Evolutionary conservation across 2,329 filamentous ascomycete species (phyloP).

Genomic region (Chrysoporthe cubensis): DNA sequence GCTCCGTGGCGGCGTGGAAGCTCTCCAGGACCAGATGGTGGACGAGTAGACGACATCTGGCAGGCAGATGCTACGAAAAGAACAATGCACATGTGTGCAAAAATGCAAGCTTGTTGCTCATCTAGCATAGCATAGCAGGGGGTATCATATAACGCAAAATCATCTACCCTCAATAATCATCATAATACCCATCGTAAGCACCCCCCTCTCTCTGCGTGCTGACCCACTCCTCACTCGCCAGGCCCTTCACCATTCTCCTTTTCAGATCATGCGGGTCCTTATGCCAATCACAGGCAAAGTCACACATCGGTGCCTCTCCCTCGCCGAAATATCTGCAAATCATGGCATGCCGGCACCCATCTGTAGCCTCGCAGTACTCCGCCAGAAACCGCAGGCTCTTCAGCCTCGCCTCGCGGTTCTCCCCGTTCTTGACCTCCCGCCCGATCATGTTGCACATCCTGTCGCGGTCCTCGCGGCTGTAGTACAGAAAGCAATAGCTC

Average conservation of each 20-base stretch:
- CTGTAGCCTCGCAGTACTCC: conserved; percentile 79
- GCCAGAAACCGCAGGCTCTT: conserved; percentile 71
- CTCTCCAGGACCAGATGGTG: conserved; percentile 28
- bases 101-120: background rate
- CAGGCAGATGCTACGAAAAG: background rate
- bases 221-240: conserved; percentile 66
- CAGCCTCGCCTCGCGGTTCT: conserved; percentile 54
- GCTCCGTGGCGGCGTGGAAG: conserved; percentile 37
- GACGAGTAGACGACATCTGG: background rate
- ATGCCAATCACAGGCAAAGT: conserved; percentile 79
- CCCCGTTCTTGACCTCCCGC: conserved; percentile 49
- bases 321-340: conserved; percentile 83
- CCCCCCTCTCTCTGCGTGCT: conserved; percentile 65
- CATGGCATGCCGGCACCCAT: conserved; percentile 72
- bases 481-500: conserved; percentile 86
- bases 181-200: conserved; percentile 59
- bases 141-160: conserved; percentile 25
- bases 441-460: conserved; percentile 64
- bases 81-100: background rate
- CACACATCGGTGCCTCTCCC: conserved; percentile 59
- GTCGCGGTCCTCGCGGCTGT: conserved; percentile 84
- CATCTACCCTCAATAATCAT: conserved; percentile 41
- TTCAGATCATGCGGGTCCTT: conserved; percentile 67
- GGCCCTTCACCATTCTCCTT: conserved; percentile 57
- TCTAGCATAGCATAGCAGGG: conserved; percentile 2